These are phyloP conservation scores for Wallacemonas sp. DNA, from an alignment of 208 protist genomes.

Conservation along the genomic window DNA sequence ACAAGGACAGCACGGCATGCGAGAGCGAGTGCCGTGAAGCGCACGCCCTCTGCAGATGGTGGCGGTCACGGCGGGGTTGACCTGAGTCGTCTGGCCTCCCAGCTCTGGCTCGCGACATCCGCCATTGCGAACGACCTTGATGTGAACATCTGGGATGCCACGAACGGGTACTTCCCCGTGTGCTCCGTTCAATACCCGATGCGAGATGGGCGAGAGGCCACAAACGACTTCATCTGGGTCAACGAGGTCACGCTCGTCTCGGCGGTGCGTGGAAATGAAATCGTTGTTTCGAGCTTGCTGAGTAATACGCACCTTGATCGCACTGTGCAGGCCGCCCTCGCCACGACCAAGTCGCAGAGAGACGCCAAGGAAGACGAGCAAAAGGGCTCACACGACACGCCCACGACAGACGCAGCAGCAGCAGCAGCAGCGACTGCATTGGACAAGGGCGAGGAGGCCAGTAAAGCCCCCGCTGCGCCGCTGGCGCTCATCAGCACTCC, in stretches of 20 bases:
- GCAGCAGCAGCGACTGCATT: constrained; percentile 17
- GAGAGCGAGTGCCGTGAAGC: no score
- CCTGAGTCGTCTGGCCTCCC: constrained; percentile 37
- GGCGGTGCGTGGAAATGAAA: constrained; percentile 59
- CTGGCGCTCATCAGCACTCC: not conserved
- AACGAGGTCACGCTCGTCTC: constrained; percentile 75
- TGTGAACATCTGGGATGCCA: constrained; percentile 77
- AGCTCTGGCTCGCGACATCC: constrained; percentile 81
- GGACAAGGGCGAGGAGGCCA: no score
- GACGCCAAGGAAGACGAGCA: constrained; percentile 2
- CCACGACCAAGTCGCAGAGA: not conserved
- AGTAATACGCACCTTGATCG: constrained; percentile 31
- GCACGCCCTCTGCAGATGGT: no score
- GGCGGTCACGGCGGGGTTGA: constrained; percentile 29
- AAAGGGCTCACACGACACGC: not conserved
- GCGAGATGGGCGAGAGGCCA: constrained; percentile 27
- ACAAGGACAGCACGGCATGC: no score
- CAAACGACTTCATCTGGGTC: constrained; percentile 76
- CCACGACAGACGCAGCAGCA: constrained; percentile 13
- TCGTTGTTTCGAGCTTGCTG: constrained; percentile 65
- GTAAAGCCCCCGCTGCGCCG: no score
- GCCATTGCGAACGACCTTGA: constrained; percentile 55
- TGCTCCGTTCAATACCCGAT: constrained; percentile 29
- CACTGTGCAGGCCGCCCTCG: constrained; percentile 17
- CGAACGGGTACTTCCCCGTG: constrained; percentile 64